Conservation (phyloP, 2,329 filamentous ascomycete species). For the Thielaviopsis punctulata region DNA sequence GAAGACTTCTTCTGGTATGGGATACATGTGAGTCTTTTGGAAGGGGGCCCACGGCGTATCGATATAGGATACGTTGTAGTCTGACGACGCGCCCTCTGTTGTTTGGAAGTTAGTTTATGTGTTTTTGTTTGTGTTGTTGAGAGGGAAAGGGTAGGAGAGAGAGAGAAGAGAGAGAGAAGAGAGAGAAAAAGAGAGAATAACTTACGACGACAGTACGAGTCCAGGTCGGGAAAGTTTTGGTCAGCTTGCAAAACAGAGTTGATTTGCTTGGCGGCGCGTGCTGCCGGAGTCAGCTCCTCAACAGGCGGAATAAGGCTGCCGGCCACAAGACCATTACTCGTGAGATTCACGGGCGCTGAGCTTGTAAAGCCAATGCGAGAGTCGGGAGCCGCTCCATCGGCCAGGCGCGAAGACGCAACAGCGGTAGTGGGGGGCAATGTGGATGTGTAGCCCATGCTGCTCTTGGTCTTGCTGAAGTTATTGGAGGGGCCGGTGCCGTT, state of each 20-base stretch:
- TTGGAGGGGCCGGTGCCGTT: background rate
- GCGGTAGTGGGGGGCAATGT: background rate
- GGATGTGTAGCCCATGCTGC: background rate
- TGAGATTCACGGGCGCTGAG: conserved; percentile 4
- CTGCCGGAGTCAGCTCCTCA: conserved; percentile 44
- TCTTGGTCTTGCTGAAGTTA: background rate
- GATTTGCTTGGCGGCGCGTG: conserved; percentile 68
- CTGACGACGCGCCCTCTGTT: conserved; percentile 72
- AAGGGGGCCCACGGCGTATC: conserved; percentile 72
- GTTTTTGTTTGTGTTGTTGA: too few relatives aligned
- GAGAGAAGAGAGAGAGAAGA: background rate
- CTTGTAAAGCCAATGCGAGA: conserved; percentile 6
- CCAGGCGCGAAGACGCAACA: background rate
- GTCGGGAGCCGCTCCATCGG: conserved; percentile 13
- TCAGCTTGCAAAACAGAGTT: conserved; percentile 64
- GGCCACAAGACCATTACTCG: conserved; percentile 6
- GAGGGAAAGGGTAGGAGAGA: background rate
- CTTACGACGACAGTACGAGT: conserved; percentile 78
- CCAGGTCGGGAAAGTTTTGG: conserved; percentile 70
- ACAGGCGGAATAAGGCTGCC: conserved; percentile 13
- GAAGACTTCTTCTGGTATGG: conserved; percentile 81
- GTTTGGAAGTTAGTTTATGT: conserved; percentile 17
- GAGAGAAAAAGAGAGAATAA: conserved; percentile 14
- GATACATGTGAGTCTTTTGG: conserved; percentile 69
- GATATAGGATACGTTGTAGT: conserved; percentile 62